These are phyloP conservation scores for Nemania sp. DNA, from an alignment of 2,329 filamentous ascomycete genomes.

Conservation along the genomic window DNA sequence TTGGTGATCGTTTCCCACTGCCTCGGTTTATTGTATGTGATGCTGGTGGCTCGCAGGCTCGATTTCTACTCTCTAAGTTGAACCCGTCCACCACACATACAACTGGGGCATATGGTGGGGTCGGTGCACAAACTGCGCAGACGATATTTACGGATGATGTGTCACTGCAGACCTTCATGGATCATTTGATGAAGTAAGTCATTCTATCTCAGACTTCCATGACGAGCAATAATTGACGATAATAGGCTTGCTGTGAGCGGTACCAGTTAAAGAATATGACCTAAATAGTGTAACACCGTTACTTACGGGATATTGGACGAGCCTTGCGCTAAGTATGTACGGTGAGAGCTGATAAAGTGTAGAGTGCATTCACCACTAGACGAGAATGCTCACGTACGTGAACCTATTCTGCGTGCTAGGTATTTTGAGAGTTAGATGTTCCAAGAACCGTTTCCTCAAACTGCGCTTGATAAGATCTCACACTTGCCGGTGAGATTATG, in stretches of 20 bases:
- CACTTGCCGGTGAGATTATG: not conserved
- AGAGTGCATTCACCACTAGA: conserved; percentile 21
- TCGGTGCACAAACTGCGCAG: conserved; percentile 86
- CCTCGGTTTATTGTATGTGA: conserved; percentile 99
- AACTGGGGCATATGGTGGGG: conserved; percentile 89
- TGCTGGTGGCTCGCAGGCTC: conserved; percentile 96
- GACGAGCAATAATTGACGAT: conserved; percentile 16
- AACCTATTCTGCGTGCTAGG: not conserved
- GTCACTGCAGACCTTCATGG: conserved; percentile 98
- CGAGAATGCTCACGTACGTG: conserved; percentile 23
- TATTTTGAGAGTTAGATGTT: conserved; percentile 1
- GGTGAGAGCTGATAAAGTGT: conserved; percentile 17
- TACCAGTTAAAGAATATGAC: conserved; percentile 61
- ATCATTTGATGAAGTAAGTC: conserved; percentile 97
- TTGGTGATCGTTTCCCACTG: conserved; percentile 96
- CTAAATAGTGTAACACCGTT: not conserved
- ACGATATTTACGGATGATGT: conserved; percentile 99
- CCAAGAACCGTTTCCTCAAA: not conserved
- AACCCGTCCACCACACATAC: conserved; percentile 98
- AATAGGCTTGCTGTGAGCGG: conserved; percentile 70
- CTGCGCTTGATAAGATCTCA: not conserved
- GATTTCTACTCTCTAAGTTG: conserved; percentile 95
- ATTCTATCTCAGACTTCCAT: not conserved
- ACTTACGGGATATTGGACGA: conserved; percentile 8
- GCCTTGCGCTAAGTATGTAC: conserved; percentile 8